Percentiles rank a stretch among this genome's conserved stretches.
Evolutionary conservation across 1,139 yeast species (phyloP).

Genomic region (Yamadazyma kanchanaburiensis): DNA sequence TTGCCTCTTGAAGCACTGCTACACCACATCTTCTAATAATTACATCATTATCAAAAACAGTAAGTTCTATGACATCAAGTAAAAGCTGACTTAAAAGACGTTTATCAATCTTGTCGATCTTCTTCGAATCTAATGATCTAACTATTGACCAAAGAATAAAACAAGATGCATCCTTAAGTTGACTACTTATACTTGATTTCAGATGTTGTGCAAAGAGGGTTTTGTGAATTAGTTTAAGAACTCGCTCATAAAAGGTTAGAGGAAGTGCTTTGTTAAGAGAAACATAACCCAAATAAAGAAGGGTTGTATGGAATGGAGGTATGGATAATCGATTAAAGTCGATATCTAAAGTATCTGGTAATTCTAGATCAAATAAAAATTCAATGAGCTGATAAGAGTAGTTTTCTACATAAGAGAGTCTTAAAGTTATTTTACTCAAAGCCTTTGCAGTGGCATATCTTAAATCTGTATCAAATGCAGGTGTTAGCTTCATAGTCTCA

Average conservation of each 20-base stretch:
- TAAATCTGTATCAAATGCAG: slow-evolving; percentile 27
- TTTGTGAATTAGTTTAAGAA: slow-evolving; percentile 32
- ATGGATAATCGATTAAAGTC: slow-evolving; percentile 19
- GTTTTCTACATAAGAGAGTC: slow-evolving; percentile 20
- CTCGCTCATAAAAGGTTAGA: slow-evolving; percentile 16
- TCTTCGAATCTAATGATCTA: slow-evolving; percentile 20
- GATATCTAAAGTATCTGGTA: slow-evolving; percentile 14
- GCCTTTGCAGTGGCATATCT: slow-evolving; percentile 39
- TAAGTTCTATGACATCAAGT: slow-evolving; percentile 45
- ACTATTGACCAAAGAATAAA: slow-evolving; percentile 52
- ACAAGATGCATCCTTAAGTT: slow-evolving; percentile 81
- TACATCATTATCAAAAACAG: slow-evolving; percentile 71
- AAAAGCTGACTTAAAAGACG: slow-evolving; percentile 20
- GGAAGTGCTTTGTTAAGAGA: slow-evolving; percentile 29
- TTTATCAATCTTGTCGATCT: slow-evolving; percentile 11
- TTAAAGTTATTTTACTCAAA: slow-evolving; percentile 20
- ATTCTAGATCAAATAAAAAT: slow-evolving; percentile 25
- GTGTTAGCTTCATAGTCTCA: slow-evolving; percentile 21
- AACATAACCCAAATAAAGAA: slow-evolving; percentile 35
- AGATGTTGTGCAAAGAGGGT: slow-evolving; percentile 56
- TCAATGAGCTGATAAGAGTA: slow-evolving; percentile 31
- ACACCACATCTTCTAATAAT: slow-evolving; percentile 76
- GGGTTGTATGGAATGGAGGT: slow-evolving; percentile 33
- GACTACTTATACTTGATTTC: slow-evolving; percentile 56
- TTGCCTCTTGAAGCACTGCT: slow-evolving; percentile 82